Conservation (phyloP, 2,329 filamentous ascomycete genomes). For the Trichoderma atroviride region DNA sequence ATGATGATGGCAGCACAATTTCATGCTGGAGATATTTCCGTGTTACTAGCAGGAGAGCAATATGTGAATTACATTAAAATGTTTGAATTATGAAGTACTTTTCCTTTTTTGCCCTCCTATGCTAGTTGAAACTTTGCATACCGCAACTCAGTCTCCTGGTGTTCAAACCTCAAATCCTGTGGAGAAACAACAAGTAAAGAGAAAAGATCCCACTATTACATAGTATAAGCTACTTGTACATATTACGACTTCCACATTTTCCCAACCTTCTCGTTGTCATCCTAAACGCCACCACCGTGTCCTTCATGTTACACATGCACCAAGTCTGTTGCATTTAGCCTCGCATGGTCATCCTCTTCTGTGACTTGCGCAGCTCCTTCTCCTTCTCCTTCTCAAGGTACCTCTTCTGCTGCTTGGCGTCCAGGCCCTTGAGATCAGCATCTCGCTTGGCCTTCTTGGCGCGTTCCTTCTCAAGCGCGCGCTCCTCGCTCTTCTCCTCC, state of each 20-base stretch:
- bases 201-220: slow-evolving; percentile 20
- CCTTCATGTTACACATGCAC: neutral
- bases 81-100: slow-evolving; percentile 8
- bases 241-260: neutral
- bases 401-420: slow-evolving; percentile 83
- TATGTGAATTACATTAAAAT: neutral
- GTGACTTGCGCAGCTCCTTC: slow-evolving; percentile 64
- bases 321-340: slow-evolving; percentile 47
- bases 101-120: neutral
- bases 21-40: neutral
- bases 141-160: neutral
- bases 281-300: neutral
- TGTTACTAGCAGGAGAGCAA: neutral
- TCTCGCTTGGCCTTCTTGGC: slow-evolving; percentile 90
- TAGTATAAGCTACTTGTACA: slow-evolving; percentile 28
- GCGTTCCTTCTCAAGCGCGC: slow-evolving; percentile 70
- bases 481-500: slow-evolving; percentile 78
- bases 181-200: neutral
- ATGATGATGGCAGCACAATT: neutral
- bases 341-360: slow-evolving; percentile 58
- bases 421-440: slow-evolving; percentile 72
- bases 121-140: neutral
- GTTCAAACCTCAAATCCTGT: neutral
- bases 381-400: slow-evolving; percentile 80
- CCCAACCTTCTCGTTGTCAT: neutral